phyloP scores from a whole-genome alignment of 345 rosid species.

The Rhizophora apiculata region DNA sequence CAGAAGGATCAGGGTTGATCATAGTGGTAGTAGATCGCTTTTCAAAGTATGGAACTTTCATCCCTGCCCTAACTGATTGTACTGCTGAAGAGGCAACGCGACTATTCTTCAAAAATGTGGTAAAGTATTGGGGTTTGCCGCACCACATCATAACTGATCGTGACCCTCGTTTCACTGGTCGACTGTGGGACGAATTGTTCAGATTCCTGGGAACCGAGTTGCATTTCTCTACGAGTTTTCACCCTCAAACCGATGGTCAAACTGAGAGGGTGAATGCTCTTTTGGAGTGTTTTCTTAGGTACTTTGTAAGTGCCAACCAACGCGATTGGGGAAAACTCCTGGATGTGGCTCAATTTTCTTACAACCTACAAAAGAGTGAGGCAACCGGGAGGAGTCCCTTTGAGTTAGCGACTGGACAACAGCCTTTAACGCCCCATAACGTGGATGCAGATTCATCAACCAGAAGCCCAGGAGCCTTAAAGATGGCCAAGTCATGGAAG shows the following conservation, averaged over 20 bases:
- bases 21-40: too few species aligned
- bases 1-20: too few species aligned
- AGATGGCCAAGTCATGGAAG: neutral
- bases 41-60: too few species aligned
- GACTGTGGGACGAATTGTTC: neutral
- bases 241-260: too few species aligned
- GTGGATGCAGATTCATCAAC: neutral
- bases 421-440: neutral
- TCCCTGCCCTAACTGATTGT: neutral
- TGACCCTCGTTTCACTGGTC: neutral
- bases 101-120: neutral
- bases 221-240: too few species aligned
- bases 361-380: neutral
- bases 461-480: neutral
- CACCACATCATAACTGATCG: neutral
- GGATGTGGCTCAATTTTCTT: constrained; percentile 9
- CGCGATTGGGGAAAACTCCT: neutral
- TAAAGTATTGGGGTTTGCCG: neutral
- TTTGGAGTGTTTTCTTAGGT: too few species aligned
- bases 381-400: rapidly evolving
- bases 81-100: too few species aligned
- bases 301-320: too few species aligned
- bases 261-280: too few species aligned
- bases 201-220: too few species aligned
- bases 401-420: neutral